Evolutionary conservation across 176 grass and related monocot genomes (phyloP).

Genomic region (Zea mays): Zm-B73-REFERENCE-NAM-5.0 NC_050099.1:214165501-214166000

Average conservation of each 20-base stretch:
- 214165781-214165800: background rate
- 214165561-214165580: conserved; percentile 71
- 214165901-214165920: background rate
- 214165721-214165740: background rate
- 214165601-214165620: conserved; percentile 68
- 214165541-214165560: conserved; percentile 67
- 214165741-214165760: background rate
- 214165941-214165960: background rate
- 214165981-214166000: background rate
- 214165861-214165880: background rate
- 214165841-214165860: background rate
- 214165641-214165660: background rate
- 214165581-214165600: conserved; percentile 68
- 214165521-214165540: conserved; percentile 61
- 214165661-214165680: conserved; percentile 10
- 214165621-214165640: conserved; percentile 74
- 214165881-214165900: background rate
- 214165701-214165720: background rate
- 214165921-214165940: background rate
- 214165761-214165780: background rate
- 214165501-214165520: conserved; percentile 40
- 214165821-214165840: background rate
- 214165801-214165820: background rate
- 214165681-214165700: background rate
- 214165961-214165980: background rate